A percentile compares a stretch with the other conserved stretches of the same genome.
phyloP scores from a whole-genome alignment of 768 basidiomycete species.

The Lactarius pseudohatsudake region DNA sequence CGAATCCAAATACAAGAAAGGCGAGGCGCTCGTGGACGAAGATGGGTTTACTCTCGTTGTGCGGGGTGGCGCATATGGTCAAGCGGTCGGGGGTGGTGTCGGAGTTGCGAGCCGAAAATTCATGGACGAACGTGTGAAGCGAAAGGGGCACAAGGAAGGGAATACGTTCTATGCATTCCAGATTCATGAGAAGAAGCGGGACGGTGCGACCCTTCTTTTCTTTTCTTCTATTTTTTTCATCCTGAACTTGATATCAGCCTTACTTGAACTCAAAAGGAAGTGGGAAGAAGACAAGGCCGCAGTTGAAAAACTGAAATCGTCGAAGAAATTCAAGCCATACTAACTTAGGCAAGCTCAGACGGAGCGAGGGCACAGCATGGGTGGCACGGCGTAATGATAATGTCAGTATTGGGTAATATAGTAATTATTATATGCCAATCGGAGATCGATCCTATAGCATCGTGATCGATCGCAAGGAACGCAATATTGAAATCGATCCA shows the following conservation, averaged over 20 bases:
- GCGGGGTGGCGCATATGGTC: slow-evolving; percentile 87
- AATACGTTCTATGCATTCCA: slow-evolving; percentile 89
- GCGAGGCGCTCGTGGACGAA: slow-evolving; percentile 88
- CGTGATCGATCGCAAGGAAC: background rate
- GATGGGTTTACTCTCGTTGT: slow-evolving; percentile 95
- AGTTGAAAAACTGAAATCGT: slow-evolving; percentile 75
- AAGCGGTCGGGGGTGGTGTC: slow-evolving; percentile 81
- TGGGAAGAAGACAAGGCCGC: slow-evolving; percentile 90
- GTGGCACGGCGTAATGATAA: too few species aligned
- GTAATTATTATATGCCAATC: background rate
- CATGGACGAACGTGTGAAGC: slow-evolving; percentile 38
- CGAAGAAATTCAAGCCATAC: slow-evolving; percentile 86
- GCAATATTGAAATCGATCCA: background rate
- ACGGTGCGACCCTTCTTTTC: slow-evolving; percentile 48
- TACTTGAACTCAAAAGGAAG: slow-evolving; percentile 63
- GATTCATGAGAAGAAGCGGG: slow-evolving; percentile 82
- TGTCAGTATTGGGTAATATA: background rate
- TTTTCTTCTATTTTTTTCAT: slow-evolving; percentile 17
- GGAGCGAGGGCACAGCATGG: background rate
- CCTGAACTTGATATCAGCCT: slow-evolving; percentile 38
- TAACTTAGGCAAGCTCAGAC: slow-evolving; percentile 38
- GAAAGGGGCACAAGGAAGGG: slow-evolving; percentile 66
- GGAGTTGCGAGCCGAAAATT: slow-evolving; percentile 62
- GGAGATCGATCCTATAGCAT: background rate
- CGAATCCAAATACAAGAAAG: slow-evolving; percentile 69